These are phyloP conservation scores for Pseudocercospora pini-densiflorae DNA, from an alignment of 2,329 filamentous ascomycete genomes.

Conservation along the genomic window DNA sequence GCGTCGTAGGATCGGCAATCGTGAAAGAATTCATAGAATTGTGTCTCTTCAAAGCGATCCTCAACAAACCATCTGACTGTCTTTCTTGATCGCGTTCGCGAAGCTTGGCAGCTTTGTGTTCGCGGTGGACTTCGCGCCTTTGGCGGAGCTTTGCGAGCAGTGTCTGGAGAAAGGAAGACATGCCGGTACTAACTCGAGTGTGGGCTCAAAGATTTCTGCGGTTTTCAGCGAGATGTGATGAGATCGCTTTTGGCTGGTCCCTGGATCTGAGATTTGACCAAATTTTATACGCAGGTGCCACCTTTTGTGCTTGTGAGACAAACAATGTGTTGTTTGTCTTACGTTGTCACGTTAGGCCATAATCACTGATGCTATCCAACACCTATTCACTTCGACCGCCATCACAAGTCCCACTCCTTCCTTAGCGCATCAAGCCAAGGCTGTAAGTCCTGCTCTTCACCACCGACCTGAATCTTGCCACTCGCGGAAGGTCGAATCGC, in stretches of 20 bases:
- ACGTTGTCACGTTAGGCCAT: neutral
- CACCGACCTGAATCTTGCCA: neutral
- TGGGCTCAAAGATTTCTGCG: neutral
- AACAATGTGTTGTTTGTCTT: neutral
- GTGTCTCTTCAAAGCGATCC: slow-evolving; percentile 17
- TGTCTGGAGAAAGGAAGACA: neutral
- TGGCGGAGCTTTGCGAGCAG: slow-evolving; percentile 2
- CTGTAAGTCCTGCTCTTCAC: neutral
- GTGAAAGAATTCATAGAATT: slow-evolving; percentile 18
- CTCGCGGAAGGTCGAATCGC: too few relatives aligned
- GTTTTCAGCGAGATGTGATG: neutral
- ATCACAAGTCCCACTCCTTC: neutral
- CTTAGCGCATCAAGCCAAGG: neutral
- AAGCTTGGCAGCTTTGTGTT: neutral
- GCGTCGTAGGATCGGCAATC: slow-evolving; percentile 6
- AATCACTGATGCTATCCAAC: neutral
- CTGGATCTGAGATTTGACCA: neutral
- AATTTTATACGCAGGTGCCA: neutral
- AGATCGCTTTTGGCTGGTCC: neutral
- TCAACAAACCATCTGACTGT: slow-evolving; percentile 12
- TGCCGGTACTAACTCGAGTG: neutral
- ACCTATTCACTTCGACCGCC: neutral
- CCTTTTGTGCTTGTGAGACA: neutral
- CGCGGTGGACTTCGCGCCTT: slow-evolving; percentile 3
- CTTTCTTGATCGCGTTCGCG: slow-evolving; percentile 13